Base-by-base conservation (phyloP, 192 early-diverging fungal genomes). In the Cladochytrium replicatum region DNA sequence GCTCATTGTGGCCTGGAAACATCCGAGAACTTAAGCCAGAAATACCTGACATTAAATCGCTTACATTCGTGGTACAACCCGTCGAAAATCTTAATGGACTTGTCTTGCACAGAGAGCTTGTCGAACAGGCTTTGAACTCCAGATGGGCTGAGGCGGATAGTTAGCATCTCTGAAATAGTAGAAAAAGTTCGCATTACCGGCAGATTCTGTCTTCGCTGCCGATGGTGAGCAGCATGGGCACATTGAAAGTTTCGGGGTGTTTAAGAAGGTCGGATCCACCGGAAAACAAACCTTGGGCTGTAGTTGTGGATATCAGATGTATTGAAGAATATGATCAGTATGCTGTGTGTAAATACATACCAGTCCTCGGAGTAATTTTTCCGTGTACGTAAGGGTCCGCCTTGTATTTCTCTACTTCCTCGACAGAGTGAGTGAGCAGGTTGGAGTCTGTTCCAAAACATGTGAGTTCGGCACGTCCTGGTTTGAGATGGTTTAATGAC, bases 331-430 rank as follows among this genome's bases (percentile, higher is more conserved):
- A n/a, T n/a, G n/a, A n/a, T n/a, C n/a, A n/a, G n/a, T n/a, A n/a
- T n/a, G n/a, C n/a, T n/a, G n/a, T n/a, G n/a, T n/a, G n/a, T n/a
- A n/a, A n/a, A n/a, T n/a, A n/a, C n/a, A n/a, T n/a, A n/a, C n/a
- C n/a, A 13, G 72, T 70, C 7, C 53, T 51, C 1, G 74, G 49
- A 3, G 68, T 63, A 28, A 58, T 62, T 49, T 61, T 68, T 31
- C 60, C 56, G 38, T 82, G 78, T 3, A 75, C 60, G 4, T 79
- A 55, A 21, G 80, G 78, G 42, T 85, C 82, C 5, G 48, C 38
- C 21, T 54, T 22, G 48, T 83, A 85, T 2, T 59, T 67, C 29
- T 63, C 41, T 4, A 71, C 58, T 40, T 72, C 68, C 8, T 58
- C 53, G 1, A 46, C 22, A 31, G 69, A 68, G 19, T 63, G 69